These are phyloP conservation scores for Oryza punctata DNA, from an alignment of 176 grass and related monocot genomes.

Conservation along the genomic window DNA sequence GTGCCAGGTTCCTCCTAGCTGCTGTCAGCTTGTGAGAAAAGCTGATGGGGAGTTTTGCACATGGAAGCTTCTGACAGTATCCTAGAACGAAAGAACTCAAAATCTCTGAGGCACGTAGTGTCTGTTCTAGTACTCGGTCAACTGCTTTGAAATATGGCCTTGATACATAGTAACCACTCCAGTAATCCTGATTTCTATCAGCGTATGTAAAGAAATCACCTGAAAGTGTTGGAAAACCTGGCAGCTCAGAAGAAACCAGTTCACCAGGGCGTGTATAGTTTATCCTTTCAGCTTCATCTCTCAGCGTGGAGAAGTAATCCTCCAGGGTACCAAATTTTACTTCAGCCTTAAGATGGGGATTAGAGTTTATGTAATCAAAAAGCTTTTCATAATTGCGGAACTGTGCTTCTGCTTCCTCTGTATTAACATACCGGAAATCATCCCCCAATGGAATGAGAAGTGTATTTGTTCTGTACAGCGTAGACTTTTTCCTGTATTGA, in stretches of 20 bases:
- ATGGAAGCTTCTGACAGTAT: constrained; percentile 88
- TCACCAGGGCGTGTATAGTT: constrained; percentile 82
- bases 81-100: constrained; percentile 84
- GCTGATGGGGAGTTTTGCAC: constrained; percentile 69
- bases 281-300: constrained; percentile 80
- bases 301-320: constrained; percentile 88
- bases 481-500: constrained; percentile 97
- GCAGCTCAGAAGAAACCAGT: constrained; percentile 76
- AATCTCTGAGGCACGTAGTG: constrained; percentile 90
- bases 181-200: constrained; percentile 94
- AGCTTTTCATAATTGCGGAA: constrained; percentile 92
- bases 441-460: constrained; percentile 96
- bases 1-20: constrained; percentile 93
- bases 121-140: constrained; percentile 89
- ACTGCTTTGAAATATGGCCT: constrained; percentile 98
- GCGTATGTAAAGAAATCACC: constrained; percentile 99
- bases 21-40: constrained; percentile 95
- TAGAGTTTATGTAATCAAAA: constrained; percentile 96
- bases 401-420: constrained; percentile 87
- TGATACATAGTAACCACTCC: constrained; percentile 99
- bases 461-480: constrained; percentile 91
- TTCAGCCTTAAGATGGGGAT: constrained; percentile 79
- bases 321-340: constrained; percentile 95
- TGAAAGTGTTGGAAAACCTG: constrained; percentile 93
- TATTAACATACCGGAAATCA: constrained; percentile 92